Evolutionary conservation across 2,329 filamentous ascomycete species (phyloP).

Genomic region (Pseudonectria buxi): DNA sequence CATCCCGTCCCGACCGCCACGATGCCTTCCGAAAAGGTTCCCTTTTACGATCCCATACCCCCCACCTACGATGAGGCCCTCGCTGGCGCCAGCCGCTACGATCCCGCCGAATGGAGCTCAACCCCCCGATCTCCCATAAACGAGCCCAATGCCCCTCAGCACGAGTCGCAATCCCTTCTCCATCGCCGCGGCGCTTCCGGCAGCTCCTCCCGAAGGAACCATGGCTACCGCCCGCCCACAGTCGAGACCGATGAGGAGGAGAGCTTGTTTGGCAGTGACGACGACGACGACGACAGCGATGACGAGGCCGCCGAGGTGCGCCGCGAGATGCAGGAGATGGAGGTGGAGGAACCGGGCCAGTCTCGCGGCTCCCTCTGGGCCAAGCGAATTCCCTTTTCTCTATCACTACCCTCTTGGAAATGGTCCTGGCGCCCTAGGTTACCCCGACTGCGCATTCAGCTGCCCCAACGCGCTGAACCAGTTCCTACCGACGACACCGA

Average conservation of each 20-base stretch:
- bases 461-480: constrained; percentile 32
- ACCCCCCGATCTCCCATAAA: constrained; percentile 31
- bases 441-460: constrained; percentile 43
- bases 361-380: constrained; percentile 42
- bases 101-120: constrained; percentile 24
- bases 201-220: constrained; percentile 36
- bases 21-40: constrained; percentile 34
- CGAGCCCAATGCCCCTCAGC: constrained; percentile 60
- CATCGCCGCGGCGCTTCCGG: constrained; percentile 40
- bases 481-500: constrained; percentile 17
- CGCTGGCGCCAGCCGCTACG: constrained; percentile 29
- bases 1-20: not conserved
- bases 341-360: constrained; percentile 63
- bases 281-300: constrained; percentile 38
- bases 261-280: constrained; percentile 45
- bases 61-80: constrained; percentile 38
- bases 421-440: constrained; percentile 49
- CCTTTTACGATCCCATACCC: constrained; percentile 37
- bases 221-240: constrained; percentile 70
- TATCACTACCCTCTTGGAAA: constrained; percentile 48
- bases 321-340: constrained; percentile 82
- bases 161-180: constrained; percentile 72
- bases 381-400: constrained; percentile 47
- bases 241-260: constrained; percentile 71
- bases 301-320: constrained; percentile 61